Evolutionary conservation across 2,329 filamentous ascomycete species (phyloP), one percentile per base, ranked within the genome.

Genomic region (Coniochaeta hoffmannii): DNA sequence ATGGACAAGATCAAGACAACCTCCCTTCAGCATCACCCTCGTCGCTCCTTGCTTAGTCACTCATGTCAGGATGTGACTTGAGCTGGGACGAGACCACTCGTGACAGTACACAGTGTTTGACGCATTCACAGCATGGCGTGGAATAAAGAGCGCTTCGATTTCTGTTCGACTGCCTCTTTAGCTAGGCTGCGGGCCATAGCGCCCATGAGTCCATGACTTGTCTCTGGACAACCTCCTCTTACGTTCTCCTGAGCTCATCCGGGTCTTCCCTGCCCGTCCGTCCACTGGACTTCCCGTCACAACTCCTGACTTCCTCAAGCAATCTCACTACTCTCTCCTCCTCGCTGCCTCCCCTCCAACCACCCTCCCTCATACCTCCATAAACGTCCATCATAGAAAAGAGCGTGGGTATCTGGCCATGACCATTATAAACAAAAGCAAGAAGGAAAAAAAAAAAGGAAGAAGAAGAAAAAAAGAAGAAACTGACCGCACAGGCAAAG

Each of bases 361-460:
- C 24, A 12, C 46, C 26, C 17, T 31, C 22, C 44, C 14, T 19
- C 19, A 24, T 14, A 31, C 17, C 19, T 34, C 49, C 49, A 34
- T 4, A 50, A 57, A 53, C 38, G 19, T 15, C 35, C 22, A 32
- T 19, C 53, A 14, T 35, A 32, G 30, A 50, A 49, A 46, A 55
- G 46, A 49, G 38, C 30, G 55, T 50, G 44, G 36, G 50, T 49
- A 51, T 51, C 49, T 31, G 49, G 26, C 49, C 28, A 51, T 51
- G 49, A 31, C 31, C 54, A 56, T 54, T 28, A 53, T 34, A 53
- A 36, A 19, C 31, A 34, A 51, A 15, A 53, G 44, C 44, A 53
- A 55, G 52, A 53, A 55, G 22, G 19, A 41, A 10, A 54, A 44
- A 53, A 56, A 55, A 53, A 56, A 19, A 31, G 32, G 11, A 55